Conservation (phyloP, 257 asterid species). For the Haberlea rhodopensis region DNA sequence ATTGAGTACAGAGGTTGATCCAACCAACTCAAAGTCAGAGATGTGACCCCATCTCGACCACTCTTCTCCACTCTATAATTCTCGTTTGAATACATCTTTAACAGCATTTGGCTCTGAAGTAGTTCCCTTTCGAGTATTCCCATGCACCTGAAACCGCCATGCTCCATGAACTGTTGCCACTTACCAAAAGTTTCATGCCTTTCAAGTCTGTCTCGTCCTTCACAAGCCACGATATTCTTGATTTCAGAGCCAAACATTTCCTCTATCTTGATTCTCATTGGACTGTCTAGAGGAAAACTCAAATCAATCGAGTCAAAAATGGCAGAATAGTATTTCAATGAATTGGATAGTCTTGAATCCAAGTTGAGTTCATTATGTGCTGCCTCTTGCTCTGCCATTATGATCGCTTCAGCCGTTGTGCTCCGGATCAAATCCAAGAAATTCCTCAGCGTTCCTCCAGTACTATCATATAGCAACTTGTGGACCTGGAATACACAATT, state of each 20-base stretch:
- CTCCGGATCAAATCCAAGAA: conserved; percentile 73
- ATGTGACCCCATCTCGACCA: conserved; percentile 32
- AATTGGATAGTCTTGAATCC: conserved; percentile 52
- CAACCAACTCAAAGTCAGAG: conserved; percentile 60
- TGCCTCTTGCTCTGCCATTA: conserved; percentile 88
- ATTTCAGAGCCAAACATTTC: conserved; percentile 74
- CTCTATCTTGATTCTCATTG: conserved; percentile 64
- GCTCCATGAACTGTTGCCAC: conserved; percentile 72
- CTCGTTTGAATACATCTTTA: conserved; percentile 63
- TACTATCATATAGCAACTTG: conserved; percentile 64
- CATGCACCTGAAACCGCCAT: conserved; percentile 53
- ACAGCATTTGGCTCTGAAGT: conserved; percentile 70
- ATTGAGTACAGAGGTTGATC: conserved; percentile 81
- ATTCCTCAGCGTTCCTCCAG: conserved; percentile 50
- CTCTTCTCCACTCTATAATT: conserved; percentile 44
- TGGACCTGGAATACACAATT: conserved; percentile 82
- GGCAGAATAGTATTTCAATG: conserved; percentile 74
- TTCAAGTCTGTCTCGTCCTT: conserved; percentile 75
- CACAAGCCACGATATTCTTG: conserved; percentile 66
- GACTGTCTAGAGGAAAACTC: conserved; percentile 50
- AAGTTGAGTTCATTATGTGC: conserved; percentile 53
- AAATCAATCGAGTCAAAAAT: conserved; percentile 68
- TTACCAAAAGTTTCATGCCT: conserved; percentile 59
- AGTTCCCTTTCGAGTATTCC: conserved; percentile 59
- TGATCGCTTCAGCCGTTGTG: conserved; percentile 59